Base-by-base conservation (phyloP, 163 green algal genomes). In the Coccomyxa subellipsoidea region DNA sequence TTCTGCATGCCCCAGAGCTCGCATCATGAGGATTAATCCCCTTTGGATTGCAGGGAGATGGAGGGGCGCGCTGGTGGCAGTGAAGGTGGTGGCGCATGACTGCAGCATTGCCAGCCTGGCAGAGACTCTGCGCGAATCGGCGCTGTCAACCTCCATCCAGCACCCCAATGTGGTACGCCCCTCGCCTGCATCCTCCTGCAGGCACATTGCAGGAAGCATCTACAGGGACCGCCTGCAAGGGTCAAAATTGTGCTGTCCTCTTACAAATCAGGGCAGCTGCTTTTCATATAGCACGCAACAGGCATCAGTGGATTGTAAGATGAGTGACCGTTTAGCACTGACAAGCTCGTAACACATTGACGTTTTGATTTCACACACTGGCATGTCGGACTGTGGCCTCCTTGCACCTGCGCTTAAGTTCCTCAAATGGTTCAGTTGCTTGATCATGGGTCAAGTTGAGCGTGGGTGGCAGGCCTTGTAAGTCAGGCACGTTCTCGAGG, bases 61-160 rank as follows among this genome's bases (percentile, higher is more conserved):
- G 83, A 78, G 81, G 9, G 83, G 83, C n/a, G 83, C 79, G 21
- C 35, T 86, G 25, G 83, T 86, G 79, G 83, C 83, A 7, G 53
- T 86, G 8, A 86, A 86, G 59, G 72, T 84, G 25, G 77, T 86
- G n/a, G 79, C 83, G 53, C 82, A 86, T 47, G 72, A 54, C 34
- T 29, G 32, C 10, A 66, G 25, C 15, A 31, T 36, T 21, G 31
- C 31, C 59, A 78, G 35, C 59, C 35, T 59, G 34, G 36, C 37
- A 34, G 37, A 53, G 36, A 78, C 72, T 18, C 35, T 80, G 25
- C 77, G 82, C 34, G 82, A 86, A 53, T 81, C 82, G 3, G 76
- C 77, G 4, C 72, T 86, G 34, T 81, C 69, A 39, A 75, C 70
- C 23, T 86, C 82, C 40, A 79, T 86, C 31, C 35, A 76, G 25